Percentiles rank a stretch among this genome's conserved stretches.
Conservation (phyloP, 768 basidiomycete genomes). For the Leucosporidium yakuticum region DNA sequence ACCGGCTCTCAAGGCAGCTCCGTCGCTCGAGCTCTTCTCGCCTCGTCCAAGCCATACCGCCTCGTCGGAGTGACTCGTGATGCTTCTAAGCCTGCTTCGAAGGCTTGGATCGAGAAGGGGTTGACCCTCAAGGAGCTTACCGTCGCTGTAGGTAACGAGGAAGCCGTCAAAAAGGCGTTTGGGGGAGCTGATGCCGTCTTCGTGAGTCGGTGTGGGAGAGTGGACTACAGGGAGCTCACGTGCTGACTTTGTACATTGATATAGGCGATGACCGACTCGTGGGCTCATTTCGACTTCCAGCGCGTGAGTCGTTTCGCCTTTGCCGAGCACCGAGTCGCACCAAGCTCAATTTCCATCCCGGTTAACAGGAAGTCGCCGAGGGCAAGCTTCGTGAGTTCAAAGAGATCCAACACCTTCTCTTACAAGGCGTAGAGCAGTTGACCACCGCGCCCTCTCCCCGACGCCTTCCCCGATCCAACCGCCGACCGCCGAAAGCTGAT, state of each 20-base stretch:
- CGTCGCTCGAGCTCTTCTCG: constrained; percentile 29
- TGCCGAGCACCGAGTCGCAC: too few species aligned
- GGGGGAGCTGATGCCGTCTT: constrained; percentile 17
- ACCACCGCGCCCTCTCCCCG: too few species aligned
- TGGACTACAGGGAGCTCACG: too few species aligned
- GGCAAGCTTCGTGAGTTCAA: constrained; percentile 20
- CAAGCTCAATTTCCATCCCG: too few species aligned
- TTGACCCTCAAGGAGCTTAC: neutral
- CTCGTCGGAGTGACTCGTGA: constrained; percentile 37
- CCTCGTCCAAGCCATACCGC: constrained; percentile 32
- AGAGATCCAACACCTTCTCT: too few species aligned
- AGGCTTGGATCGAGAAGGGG: constrained; percentile 18
- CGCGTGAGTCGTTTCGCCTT: constrained; percentile 25
- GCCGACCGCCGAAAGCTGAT: too few species aligned
- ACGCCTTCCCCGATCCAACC: too few species aligned
- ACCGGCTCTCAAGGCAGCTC: constrained; percentile 38
- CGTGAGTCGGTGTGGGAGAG: neutral
- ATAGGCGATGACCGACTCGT: constrained; percentile 28
- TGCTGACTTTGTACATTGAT: too few species aligned
- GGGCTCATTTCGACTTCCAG: constrained; percentile 22
- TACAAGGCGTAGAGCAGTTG: too few species aligned
- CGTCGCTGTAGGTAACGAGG: neutral
- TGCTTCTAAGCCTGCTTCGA: constrained; percentile 13
- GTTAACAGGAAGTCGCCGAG: constrained; percentile 7
- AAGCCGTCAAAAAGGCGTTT: constrained; percentile 7